These are phyloP conservation scores for Chlamydomonas sphaeroides DNA, from an alignment of 139 green algal species.

Conservation along the genomic window DNA sequence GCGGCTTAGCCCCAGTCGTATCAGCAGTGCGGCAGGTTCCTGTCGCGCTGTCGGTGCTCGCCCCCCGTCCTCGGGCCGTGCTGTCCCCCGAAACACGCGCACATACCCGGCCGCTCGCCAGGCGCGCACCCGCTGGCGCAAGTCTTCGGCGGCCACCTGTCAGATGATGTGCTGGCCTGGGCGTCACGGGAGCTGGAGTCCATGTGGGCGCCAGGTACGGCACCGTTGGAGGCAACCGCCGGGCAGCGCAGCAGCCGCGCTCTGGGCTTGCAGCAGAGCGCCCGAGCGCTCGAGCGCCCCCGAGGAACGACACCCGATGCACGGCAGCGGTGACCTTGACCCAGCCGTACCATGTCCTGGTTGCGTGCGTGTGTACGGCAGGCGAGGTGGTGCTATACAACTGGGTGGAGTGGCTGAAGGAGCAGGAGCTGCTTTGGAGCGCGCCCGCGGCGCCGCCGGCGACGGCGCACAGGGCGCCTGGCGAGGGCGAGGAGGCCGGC, in stretches of 20 bases:
- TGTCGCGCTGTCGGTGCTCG: no score
- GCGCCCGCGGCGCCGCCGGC: background rate
- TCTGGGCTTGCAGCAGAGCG: background rate
- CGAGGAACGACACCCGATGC: background rate
- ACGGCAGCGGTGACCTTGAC: no score
- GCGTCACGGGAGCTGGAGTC: constrained; percentile 54
- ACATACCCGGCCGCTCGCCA: no score
- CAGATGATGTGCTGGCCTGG: constrained; percentile 35
- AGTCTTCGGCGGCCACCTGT: constrained; percentile 54
- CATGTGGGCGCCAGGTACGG: constrained; percentile 53
- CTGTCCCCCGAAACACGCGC: no score
- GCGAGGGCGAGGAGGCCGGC: background rate
- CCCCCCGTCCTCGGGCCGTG: background rate
- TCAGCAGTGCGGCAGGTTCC: background rate
- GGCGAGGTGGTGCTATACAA: constrained; percentile 76
- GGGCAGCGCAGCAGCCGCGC: background rate
- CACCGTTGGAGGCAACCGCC: background rate
- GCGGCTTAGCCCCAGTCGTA: no score
- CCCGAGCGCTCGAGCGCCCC: no score
- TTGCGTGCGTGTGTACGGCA: background rate
- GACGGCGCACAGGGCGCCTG: no score
- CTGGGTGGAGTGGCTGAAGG: constrained; percentile 68
- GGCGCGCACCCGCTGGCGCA: constrained; percentile 54
- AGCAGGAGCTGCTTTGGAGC: constrained; percentile 38
- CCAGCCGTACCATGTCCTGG: no score